phyloP scores from a whole-genome alignment of 441 rosid genomes.

The Croton laevigatus region DNA sequence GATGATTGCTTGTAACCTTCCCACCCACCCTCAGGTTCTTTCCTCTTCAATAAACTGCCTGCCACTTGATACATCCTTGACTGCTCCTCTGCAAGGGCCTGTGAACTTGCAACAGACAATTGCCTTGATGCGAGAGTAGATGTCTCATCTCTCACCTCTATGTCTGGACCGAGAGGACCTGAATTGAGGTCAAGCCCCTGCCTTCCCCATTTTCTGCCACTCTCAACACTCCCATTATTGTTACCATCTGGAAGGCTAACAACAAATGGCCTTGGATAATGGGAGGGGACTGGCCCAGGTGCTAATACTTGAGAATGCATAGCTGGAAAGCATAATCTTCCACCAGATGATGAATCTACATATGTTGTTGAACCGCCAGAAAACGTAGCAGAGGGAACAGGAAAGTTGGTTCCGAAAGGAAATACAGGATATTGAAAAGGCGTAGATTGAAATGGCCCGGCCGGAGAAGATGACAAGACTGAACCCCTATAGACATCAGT shows the following conservation, averaged over 20 bases:
- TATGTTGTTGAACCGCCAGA: conserved; percentile 36
- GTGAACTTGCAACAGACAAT: conserved; percentile 33
- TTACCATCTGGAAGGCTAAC: conserved; percentile 28
- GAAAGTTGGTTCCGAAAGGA: conserved; percentile 37
- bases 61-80: conserved; percentile 32
- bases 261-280: conserved; percentile 38
- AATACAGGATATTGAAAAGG: conserved; percentile 41
- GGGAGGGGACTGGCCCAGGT: conserved; percentile 36
- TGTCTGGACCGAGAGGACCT: conserved; percentile 41
- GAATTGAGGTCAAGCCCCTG: conserved; percentile 45
- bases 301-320: conserved; percentile 34
- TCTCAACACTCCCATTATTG: conserved; percentile 19
- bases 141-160: conserved; percentile 37
- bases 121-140: conserved; percentile 29
- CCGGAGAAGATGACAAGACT: conserved; percentile 42
- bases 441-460: conserved; percentile 33
- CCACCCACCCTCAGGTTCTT: conserved; percentile 53
- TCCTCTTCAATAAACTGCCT: conserved; percentile 34
- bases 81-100: conserved; percentile 34
- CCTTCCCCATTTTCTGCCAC: conserved; percentile 39
- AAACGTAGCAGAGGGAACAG: conserved; percentile 32
- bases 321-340: conserved; percentile 40
- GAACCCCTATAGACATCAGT: conserved; percentile 36
- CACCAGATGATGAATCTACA: conserved; percentile 38
- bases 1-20: conserved; percentile 42